Base-by-base conservation (phyloP, 768 basidiomycete genomes). In the Rickenella mellea region DNA sequence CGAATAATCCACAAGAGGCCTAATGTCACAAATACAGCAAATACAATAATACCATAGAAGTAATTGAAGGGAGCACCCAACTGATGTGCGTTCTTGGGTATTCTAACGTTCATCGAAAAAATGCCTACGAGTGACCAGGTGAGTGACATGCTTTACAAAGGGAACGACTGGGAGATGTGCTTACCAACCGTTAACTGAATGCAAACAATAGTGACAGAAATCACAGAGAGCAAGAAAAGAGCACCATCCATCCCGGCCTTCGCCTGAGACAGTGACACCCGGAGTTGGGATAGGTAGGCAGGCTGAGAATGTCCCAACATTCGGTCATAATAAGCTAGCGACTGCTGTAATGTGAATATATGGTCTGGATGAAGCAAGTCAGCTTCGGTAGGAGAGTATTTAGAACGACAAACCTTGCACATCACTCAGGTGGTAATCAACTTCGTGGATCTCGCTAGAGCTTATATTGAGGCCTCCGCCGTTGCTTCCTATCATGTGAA, bases 361-460 rank as follows among this genome's bases (percentile, higher is more conserved):
- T 97, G 93, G 61, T 97, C 92, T 92, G 38, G 14, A 42, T 12
- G 10, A 24, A 31, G 15, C 22, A 40, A 37, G 2, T 15, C 47
- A 27, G 43, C 44, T 50, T 28, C 10, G 43, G 27, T 28, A 11
- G 11, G 5, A 47, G 30, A 25, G 39, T 26, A 35, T 41, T 10
- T 9, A 14, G 19, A 28, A 36, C n/a, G 12, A 35, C 29, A 21
- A 35, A 90, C 92, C 92, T 67, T 92, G 87, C 2, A 97, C 74
- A 58, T 97, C 92, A 19, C 87, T 88, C 64, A 93, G 76, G 56
- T 94, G 90, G 2, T 91, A 84, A 9, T 76, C 80, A 19, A 94
- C 75, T 48, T 89, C n/a, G n/a, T n/a, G n/a, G n/a, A n/a, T n/a
- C n/a, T n/a, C n/a, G n/a, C n/a, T n/a, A n/a, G n/a, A n/a, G n/a